phyloP scores from a whole-genome alignment of 2,329 filamentous ascomycete species.

The Aspergillus spinulosporus region DNA sequence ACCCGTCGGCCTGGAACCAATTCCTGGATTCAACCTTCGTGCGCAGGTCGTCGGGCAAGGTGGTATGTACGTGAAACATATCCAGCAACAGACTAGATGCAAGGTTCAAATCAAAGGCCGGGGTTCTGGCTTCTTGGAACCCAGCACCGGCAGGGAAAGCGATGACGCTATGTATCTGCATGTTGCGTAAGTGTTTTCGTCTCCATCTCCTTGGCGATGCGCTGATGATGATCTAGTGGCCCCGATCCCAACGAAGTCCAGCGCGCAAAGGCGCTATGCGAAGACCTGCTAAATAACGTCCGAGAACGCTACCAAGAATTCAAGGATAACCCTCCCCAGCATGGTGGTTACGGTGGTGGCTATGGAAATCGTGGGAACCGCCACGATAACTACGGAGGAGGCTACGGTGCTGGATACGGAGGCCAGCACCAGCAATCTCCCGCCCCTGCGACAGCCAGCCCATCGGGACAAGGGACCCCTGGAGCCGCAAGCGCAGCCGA shows the following conservation, averaged over 20 bases:
- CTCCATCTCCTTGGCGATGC: neutral
- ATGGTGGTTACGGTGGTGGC: conserved; percentile 54
- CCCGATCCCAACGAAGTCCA: conserved; percentile 85
- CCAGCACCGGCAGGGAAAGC: conserved; percentile 81
- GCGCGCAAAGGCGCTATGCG: conserved; percentile 82
- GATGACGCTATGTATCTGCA: conserved; percentile 97
- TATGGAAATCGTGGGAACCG: conserved; percentile 53
- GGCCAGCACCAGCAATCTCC: conserved; percentile 40
- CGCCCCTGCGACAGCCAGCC: conserved; percentile 44
- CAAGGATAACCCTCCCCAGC: conserved; percentile 74
- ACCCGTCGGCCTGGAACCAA: conserved; percentile 82
- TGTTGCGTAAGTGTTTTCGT: conserved; percentile 64
- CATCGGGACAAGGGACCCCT: conserved; percentile 46
- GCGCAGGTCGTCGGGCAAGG: conserved; percentile 95
- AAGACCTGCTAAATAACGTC: conserved; percentile 83
- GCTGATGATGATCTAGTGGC: conserved; percentile 60
- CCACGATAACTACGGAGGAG: conserved; percentile 45
- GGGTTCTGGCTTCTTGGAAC: conserved; percentile 90
- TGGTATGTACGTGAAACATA: conserved; percentile 95
- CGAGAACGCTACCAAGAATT: conserved; percentile 87
- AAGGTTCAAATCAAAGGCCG: conserved; percentile 98
- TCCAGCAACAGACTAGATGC: conserved; percentile 91
- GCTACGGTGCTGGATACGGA: conserved; percentile 41
- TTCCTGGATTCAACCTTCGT: conserved; percentile 92
- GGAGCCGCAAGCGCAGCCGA: conserved; percentile 49